Evolutionary conservation across 169 alveolate genomes (phyloP).

Genomic region (Plasmodium billcollinsi): DNA sequence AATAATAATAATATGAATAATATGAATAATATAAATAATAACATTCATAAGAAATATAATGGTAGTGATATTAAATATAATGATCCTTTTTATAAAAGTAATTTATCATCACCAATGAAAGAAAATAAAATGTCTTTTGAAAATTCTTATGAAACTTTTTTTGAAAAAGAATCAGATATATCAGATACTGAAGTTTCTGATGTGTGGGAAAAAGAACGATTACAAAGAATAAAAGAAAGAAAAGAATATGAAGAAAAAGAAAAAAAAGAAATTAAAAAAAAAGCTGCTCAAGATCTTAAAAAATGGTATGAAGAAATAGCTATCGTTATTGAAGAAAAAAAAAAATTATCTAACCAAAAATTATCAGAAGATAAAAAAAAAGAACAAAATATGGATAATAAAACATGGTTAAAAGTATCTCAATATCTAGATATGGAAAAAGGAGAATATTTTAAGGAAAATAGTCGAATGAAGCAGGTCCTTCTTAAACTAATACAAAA

Average conservation of each 20-base stretch:
- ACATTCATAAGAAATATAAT: background rate
- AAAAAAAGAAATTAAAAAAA: slow-evolving; percentile 64
- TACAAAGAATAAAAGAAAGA: slow-evolving; percentile 66
- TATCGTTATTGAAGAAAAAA: slow-evolving; percentile 48
- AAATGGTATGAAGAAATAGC: slow-evolving; percentile 77
- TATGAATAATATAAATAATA: background rate
- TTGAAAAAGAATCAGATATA: slow-evolving; percentile 71
- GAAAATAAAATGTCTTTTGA: slow-evolving; percentile 62
- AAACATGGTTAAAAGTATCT: slow-evolving; percentile 55
- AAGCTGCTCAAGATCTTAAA: slow-evolving; percentile 72
- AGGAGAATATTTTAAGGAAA: slow-evolving; percentile 68
- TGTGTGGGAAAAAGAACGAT: slow-evolving; percentile 56
- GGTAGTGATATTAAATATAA: slow-evolving; percentile 4
- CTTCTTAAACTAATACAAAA: slow-evolving; percentile 40
- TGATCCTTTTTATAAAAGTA: slow-evolving; percentile 10
- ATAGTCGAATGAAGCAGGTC: slow-evolving; percentile 66
- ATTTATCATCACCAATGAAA: slow-evolving; percentile 7
- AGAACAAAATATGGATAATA: slow-evolving; percentile 61
- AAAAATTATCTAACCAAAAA: slow-evolving; percentile 44
- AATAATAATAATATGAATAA: too few species aligned
- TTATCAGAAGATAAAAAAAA: slow-evolving; percentile 62
- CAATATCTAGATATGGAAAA: slow-evolving; percentile 60
- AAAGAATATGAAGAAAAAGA: slow-evolving; percentile 64
- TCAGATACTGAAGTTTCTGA: slow-evolving; percentile 59
- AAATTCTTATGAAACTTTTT: slow-evolving; percentile 60